A percentile compares a stretch with the other conserved stretches of the same genome.
Evolutionary conservation across 1,139 yeast species (phyloP).

Genomic region (Pichia sp.): DNA sequence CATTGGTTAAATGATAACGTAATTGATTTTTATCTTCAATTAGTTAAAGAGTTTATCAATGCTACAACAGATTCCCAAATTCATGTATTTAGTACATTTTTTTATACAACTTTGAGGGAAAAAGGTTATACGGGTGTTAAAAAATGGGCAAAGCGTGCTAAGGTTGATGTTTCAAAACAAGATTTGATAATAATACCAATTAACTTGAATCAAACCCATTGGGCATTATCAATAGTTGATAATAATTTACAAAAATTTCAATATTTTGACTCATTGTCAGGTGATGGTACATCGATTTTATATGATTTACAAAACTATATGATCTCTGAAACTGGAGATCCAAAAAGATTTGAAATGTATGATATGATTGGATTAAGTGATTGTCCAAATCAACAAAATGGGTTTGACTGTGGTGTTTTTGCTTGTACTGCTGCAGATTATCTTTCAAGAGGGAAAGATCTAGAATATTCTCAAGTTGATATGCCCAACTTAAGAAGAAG

Average conservation of each 20-base stretch:
- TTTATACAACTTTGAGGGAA: slow-evolving; percentile 61
- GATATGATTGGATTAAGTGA: slow-evolving; percentile 33
- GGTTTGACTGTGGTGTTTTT: slow-evolving; percentile 93
- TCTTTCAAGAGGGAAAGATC: slow-evolving; percentile 40
- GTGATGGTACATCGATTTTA: slow-evolving; percentile 54
- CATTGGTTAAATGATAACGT: slow-evolving; percentile 89
- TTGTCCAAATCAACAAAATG: slow-evolving; percentile 85
- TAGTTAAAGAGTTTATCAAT: slow-evolving; percentile 78
- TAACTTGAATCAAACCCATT: slow-evolving; percentile 75
- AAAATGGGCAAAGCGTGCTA: slow-evolving; percentile 85
- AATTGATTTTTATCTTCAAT: slow-evolving; percentile 72
- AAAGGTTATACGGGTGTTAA: slow-evolving; percentile 79
- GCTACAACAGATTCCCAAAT: slow-evolving; percentile 47
- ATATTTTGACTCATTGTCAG: slow-evolving; percentile 73
- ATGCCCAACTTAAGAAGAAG: slow-evolving; percentile 63
- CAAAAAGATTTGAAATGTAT: slow-evolving; percentile 34
- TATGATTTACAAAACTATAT: slow-evolving; percentile 53
- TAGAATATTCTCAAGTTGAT: slow-evolving; percentile 60
- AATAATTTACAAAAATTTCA: slow-evolving; percentile 50
- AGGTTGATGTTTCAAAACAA: slow-evolving; percentile 57
- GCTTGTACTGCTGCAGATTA: slow-evolving; percentile 73
- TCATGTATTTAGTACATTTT: slow-evolving; percentile 83
- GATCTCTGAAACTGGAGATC: slow-evolving; percentile 43
- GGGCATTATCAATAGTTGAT: slow-evolving; percentile 86
- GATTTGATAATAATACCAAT: slow-evolving; percentile 76